Evolutionary conservation across 2,329 filamentous ascomycete species (phyloP).

Genomic region (Botrytis byssoidea): DNA sequence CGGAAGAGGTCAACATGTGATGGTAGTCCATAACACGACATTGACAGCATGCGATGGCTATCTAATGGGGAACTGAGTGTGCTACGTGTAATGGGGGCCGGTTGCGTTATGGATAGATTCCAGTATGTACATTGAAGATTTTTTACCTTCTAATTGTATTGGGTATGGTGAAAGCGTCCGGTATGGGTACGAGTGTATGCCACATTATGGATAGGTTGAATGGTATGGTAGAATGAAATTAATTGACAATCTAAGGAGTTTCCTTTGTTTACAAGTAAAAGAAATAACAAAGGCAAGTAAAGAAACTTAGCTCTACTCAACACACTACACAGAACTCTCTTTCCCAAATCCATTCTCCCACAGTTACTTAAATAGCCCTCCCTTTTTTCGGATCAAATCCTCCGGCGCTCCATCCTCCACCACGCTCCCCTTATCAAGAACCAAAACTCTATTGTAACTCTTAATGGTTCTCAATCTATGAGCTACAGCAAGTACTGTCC

Average conservation of each 20-base stretch:
- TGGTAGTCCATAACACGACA: not conserved
- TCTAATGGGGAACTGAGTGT: not conserved
- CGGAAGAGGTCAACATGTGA: not conserved
- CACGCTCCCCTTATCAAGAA: slow-evolving; percentile 54
- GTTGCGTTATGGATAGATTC: not conserved
- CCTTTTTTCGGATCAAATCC: slow-evolving; percentile 51
- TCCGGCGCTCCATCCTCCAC: slow-evolving; percentile 84
- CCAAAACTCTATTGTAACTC: slow-evolving; percentile 46
- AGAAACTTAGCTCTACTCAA: not conserved
- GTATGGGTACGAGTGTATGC: not conserved
- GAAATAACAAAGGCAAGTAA: not conserved
- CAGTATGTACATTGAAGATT: not conserved
- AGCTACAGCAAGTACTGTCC: slow-evolving; percentile 46
- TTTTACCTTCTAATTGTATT: not conserved
- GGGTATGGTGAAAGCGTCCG: not conserved
- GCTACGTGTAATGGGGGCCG: not conserved
- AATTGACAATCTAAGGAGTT: not conserved
- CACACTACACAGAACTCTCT: not conserved
- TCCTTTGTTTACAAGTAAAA: not conserved
- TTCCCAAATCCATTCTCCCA: slow-evolving; percentile 8
- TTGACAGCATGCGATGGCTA: not conserved
- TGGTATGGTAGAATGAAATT: too few species aligned
- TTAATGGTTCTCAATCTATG: slow-evolving; percentile 41
- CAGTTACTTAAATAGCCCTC: not conserved
- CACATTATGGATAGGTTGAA: not conserved